Conservation (phyloP, 1,284 basidiomycete genomes). For the Ceratobasidium sp. region DNA sequence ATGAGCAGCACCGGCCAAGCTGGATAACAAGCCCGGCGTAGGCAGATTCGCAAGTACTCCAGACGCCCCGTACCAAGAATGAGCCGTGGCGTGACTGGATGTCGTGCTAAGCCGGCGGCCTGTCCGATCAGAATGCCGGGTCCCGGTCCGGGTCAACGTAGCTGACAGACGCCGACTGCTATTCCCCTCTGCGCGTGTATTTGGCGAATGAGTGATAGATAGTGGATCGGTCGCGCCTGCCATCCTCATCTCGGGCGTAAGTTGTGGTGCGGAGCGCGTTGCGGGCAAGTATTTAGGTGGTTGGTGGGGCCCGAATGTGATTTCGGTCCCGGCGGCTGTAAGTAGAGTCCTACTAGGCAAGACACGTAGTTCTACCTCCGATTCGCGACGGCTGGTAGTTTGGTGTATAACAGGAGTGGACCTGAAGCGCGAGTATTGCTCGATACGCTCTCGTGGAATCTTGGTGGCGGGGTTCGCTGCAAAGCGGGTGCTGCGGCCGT, state of each 20-base stretch:
- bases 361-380: conserved; percentile 27
- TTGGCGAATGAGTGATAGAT: neutral
- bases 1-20: conserved; percentile 33
- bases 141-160: conserved; percentile 26
- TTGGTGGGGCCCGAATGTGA: neutral
- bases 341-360: no score
- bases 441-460: conserved; percentile 33
- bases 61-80: conserved; percentile 38
- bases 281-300: conserved; percentile 12
- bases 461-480: conserved; percentile 33
- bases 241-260: conserved; percentile 5
- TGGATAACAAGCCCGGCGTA: conserved; percentile 24
- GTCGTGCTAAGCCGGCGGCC: conserved; percentile 42
- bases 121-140: conserved; percentile 36
- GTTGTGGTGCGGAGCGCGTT: conserved; percentile 21
- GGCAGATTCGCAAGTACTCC: conserved; percentile 35
- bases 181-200: no score
- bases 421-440: conserved; percentile 41
- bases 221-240: conserved; percentile 3
- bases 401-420: conserved; percentile 28
- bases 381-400: conserved; percentile 2
- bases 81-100: conserved; percentile 31
- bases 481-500: conserved; percentile 24
- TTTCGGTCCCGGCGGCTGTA: neutral
- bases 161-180: conserved; percentile 30